A percentile compares a stretch with the other conserved stretches of the same genome.
These are phyloP conservation scores for Eucalyptus virginea DNA, from an alignment of 345 rosid species.

Conservation along the genomic window DNA sequence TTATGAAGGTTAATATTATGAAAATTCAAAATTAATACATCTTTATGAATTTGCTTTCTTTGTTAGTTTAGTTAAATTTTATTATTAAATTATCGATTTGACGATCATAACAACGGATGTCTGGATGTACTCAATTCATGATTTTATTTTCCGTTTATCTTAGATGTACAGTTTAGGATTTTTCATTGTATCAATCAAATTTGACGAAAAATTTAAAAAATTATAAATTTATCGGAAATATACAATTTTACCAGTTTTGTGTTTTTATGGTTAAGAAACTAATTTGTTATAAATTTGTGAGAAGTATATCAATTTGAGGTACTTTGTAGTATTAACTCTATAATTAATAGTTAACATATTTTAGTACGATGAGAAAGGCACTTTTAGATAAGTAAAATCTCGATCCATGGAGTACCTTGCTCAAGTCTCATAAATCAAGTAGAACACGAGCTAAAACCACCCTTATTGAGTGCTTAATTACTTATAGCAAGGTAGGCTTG, in stretches of 20 bases:
- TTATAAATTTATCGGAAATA: no score
- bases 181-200: no score
- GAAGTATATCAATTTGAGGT: no score
- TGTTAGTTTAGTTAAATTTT: rapidly evolving
- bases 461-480: neutral
- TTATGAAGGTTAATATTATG: no score
- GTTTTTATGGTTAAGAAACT: no score
- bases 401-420: neutral
- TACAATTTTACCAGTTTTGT: rapidly evolving
- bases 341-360: neutral
- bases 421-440: neutral
- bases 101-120: no score
- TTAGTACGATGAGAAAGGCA: neutral
- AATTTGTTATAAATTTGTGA: no score
- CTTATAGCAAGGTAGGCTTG: neutral
- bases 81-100: no score
- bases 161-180: rapidly evolving
- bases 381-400: neutral
- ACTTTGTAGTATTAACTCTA: no score
- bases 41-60: rapidly evolving
- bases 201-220: no score
- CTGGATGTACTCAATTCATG: rapidly evolving
- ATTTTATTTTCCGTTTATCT: rapidly evolving
- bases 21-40: no score
- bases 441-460: neutral